Conservation (phyloP, 2,329 filamentous ascomycete genomes). For the Sclerotinia trifoliorum region DNA sequence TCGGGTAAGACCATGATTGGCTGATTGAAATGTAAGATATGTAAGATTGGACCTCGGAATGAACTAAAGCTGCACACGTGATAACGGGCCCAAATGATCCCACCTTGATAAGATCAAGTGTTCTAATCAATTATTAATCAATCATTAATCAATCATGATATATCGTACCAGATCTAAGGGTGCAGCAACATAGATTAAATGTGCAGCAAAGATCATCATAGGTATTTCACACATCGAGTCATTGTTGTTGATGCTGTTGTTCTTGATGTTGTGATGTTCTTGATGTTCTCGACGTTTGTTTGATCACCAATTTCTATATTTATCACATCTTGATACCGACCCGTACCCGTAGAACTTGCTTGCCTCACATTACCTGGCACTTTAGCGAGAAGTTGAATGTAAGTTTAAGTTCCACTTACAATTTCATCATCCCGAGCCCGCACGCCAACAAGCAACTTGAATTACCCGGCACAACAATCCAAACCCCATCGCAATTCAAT, state of each 20-base stretch:
- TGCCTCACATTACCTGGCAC: constrained; percentile 1
- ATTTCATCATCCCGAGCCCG: constrained; percentile 24
- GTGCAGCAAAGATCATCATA: neutral
- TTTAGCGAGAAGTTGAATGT: constrained; percentile 18
- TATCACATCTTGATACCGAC: neutral
- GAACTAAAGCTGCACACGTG: neutral
- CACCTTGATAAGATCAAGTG: neutral
- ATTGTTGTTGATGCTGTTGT: fast-evolving
- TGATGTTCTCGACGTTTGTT: neutral
- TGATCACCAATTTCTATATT: neutral
- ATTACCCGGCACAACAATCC: constrained; percentile 16
- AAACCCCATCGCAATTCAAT: constrained; percentile 23
- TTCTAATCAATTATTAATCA: neutral
- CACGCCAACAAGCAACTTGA: constrained; percentile 17
- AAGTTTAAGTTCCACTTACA: constrained; percentile 19
- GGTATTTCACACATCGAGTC: too few species aligned
- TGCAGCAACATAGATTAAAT: neutral
- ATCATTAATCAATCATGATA: neutral
- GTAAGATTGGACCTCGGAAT: neutral
- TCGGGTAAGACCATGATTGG: constrained; percentile 14
- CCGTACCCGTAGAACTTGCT: neutral
- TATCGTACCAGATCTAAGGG: neutral
- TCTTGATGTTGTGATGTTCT: neutral
- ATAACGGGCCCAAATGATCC: neutral
- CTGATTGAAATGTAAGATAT: neutral